Percentiles rank a stretch among this genome's conserved stretches.
These are phyloP conservation scores for Neurospora sp. DNA, from an alignment of 2,329 filamentous ascomycete genomes.

Conservation along the genomic window DNA sequence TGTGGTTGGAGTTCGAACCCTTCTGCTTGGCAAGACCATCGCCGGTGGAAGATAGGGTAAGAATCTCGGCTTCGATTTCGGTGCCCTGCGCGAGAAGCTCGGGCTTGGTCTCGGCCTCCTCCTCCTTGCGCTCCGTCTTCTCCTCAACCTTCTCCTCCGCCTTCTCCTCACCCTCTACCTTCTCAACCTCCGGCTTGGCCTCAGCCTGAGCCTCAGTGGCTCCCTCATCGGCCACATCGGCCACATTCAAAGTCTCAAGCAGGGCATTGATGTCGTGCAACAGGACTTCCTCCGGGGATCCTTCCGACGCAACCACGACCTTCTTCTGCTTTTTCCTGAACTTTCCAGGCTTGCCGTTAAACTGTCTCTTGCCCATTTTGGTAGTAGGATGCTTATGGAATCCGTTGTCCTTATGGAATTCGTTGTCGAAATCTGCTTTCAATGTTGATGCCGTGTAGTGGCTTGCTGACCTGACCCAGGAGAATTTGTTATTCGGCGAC, in stretches of 20 bases:
- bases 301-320: conserved; percentile 43
- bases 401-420: neutral
- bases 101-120: conserved; percentile 36
- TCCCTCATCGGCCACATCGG: conserved; percentile 18
- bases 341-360: conserved; percentile 6
- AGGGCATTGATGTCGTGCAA: conserved; percentile 50
- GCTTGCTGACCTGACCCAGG: neutral
- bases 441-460: neutral
- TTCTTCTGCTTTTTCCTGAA: conserved; percentile 42
- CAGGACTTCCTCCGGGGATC: conserved; percentile 57
- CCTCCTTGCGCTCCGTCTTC: conserved; percentile 16
- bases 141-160: conserved; percentile 18
- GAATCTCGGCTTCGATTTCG: conserved; percentile 74
- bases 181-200: neutral
- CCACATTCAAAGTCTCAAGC: conserved; percentile 31
- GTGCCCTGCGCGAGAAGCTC: conserved; percentile 42
- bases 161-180: conserved; percentile 18
- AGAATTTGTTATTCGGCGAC: neutral
- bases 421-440: neutral
- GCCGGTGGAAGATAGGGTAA: conserved; percentile 79
- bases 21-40: conserved; percentile 74
- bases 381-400: neutral
- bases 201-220: conserved; percentile 15
- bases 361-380: conserved; percentile 10
- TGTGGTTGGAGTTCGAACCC: conserved; percentile 45